Evolutionary conservation across 2,329 filamentous ascomycete genomes (phyloP).

Genomic region (Sarocladiaceae sp.): DNA sequence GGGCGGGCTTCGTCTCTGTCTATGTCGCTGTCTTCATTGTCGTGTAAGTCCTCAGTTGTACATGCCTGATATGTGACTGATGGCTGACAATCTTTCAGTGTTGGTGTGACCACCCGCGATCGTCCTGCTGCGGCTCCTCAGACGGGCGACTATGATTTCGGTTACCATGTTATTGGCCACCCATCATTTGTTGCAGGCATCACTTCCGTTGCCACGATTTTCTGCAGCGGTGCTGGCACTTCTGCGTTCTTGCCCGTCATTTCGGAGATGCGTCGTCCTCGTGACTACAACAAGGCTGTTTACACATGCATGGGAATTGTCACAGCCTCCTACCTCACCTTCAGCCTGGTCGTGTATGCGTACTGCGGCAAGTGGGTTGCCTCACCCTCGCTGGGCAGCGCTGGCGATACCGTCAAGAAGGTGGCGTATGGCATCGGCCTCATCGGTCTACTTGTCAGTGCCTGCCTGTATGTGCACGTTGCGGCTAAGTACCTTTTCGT

Average conservation of each 20-base stretch:
- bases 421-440: constrained; percentile 54
- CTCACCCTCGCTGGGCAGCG: constrained; percentile 54
- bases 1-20: constrained; percentile 38
- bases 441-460: constrained; percentile 36
- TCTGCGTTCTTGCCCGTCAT: constrained; percentile 59
- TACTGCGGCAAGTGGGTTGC: constrained; percentile 59
- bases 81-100: constrained; percentile 18
- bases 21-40: background rate
- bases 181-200: constrained; percentile 55
- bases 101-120: constrained; percentile 50
- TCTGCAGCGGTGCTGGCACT: constrained; percentile 52
- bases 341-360: constrained; percentile 54
- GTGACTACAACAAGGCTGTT: constrained; percentile 54
- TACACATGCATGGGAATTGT: constrained; percentile 53
- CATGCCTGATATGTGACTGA: constrained; percentile 15
- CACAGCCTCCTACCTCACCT: constrained; percentile 49
- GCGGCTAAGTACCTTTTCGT: constrained; percentile 35
- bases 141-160: constrained; percentile 52
- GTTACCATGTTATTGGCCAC: constrained; percentile 48
- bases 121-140: constrained; percentile 55
- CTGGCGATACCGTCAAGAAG: constrained; percentile 53
- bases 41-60: constrained; percentile 24
- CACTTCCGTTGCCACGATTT: constrained; percentile 51
- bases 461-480: constrained; percentile 29
- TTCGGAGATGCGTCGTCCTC: constrained; percentile 55